Conservation (phyloP, 352 stramenopile genomes). For the Pythium dissotocum region DNA sequence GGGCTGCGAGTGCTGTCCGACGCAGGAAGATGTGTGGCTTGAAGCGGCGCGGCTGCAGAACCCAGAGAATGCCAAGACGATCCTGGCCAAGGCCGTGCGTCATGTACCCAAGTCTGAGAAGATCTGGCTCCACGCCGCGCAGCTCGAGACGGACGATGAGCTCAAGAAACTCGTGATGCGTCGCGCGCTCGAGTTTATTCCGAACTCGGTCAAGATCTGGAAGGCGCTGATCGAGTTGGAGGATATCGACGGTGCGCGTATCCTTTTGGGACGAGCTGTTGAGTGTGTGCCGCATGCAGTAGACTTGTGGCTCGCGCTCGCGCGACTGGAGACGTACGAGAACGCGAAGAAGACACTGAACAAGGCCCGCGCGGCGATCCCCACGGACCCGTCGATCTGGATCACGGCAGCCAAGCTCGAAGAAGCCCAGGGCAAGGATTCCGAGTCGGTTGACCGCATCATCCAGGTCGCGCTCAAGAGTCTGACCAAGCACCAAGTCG, state of each 20-base stretch:
- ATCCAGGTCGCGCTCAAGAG: conserved; percentile 84
- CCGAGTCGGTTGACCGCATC: conserved; percentile 82
- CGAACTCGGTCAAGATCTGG: conserved; percentile 97
- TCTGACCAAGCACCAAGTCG: conserved; percentile 89
- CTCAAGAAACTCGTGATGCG: conserved; percentile 91
- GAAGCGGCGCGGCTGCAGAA: conserved; percentile 96
- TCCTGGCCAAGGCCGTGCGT: conserved; percentile 94
- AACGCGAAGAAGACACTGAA: conserved; percentile 98
- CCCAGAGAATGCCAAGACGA: conserved; percentile 95
- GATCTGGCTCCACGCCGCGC: conserved; percentile 95
- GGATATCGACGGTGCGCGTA: conserved; percentile 93
- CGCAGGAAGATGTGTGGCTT: conserved; percentile 98
- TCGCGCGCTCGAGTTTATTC: conserved; percentile 94
- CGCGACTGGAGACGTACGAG: conserved; percentile 97
- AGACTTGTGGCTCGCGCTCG: conserved; percentile 98
- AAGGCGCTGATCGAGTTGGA: conserved; percentile 98
- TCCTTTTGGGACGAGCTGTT: conserved; percentile 96
- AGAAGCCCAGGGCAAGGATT: conserved; percentile 94
- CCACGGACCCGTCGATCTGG: conserved; percentile 97
- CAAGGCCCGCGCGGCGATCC: conserved; percentile 91
- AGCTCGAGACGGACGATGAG: conserved; percentile 91
- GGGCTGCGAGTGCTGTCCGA: conserved; percentile 95
- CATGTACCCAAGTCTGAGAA: conserved; percentile 94
- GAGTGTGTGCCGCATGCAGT: conserved; percentile 97
- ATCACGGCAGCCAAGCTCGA: conserved; percentile 98